phyloP scores from a whole-genome alignment of 148 eudicot species.

The Cornus controversa region DNA sequence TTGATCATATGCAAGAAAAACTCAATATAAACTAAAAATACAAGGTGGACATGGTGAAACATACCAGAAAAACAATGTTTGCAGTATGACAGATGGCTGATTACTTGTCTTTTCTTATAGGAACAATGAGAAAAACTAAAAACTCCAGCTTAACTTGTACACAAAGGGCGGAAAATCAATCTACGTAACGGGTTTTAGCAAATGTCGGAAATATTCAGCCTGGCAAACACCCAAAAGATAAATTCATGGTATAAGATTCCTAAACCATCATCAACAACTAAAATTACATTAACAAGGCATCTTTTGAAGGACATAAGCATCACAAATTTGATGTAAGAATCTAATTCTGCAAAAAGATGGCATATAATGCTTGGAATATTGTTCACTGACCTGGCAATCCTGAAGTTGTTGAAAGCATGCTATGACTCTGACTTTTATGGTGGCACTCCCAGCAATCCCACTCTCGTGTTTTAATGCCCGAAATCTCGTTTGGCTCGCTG shows the following conservation, averaged over 20 bases:
- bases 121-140: constrained; percentile 37
- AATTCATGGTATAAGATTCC: constrained; percentile 14
- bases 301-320: neutral
- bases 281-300: neutral
- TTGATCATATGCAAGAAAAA: neutral
- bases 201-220: constrained; percentile 96
- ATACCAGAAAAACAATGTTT: constrained; percentile 33
- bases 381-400: constrained; percentile 76
- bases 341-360: neutral
- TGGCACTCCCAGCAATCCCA: constrained; percentile 83
- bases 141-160: constrained; percentile 56
- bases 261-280: neutral
- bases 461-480: constrained; percentile 87
- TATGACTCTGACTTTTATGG: constrained; percentile 88
- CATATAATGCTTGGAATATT: neutral
- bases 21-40: neutral
- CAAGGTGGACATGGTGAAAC: constrained; percentile 14
- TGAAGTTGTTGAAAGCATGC: constrained; percentile 95
- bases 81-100: constrained; percentile 26
- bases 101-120: constrained; percentile 37
- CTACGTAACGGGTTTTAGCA: constrained; percentile 99
- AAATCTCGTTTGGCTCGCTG: constrained; percentile 93
- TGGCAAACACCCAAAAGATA: constrained; percentile 42
- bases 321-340: neutral
- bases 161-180: constrained; percentile 24